phyloP scores from a whole-genome alignment of 805 yeast genomes.

The Trichomonascus vanleenenianus region DNA sequence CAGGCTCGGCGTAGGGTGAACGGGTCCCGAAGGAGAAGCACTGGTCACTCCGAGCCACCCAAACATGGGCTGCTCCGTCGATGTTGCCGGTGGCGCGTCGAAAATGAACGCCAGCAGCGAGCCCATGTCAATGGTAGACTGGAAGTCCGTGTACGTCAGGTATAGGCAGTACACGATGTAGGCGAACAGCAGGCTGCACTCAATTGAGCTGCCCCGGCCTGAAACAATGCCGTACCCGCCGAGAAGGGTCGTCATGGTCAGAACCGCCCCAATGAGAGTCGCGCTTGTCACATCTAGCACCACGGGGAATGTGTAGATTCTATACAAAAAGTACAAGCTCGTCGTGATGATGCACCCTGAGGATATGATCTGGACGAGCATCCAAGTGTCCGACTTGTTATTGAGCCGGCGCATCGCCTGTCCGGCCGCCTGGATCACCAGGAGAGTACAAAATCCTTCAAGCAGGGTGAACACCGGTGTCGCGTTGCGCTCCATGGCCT shows the following conservation, averaged over 20 bases:
- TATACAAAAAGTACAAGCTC: constrained; percentile 68
- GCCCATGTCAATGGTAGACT: constrained; percentile 26
- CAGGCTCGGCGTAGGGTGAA: constrained; percentile 19
- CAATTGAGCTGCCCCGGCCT: constrained; percentile 82
- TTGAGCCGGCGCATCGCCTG: constrained; percentile 65
- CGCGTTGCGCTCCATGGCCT: constrained; percentile 58
- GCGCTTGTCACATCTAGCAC: constrained; percentile 67
- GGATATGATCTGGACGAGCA: constrained; percentile 60
- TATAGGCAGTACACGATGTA: constrained; percentile 90
- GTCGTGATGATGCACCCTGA: constrained; percentile 72
- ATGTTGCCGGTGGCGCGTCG: constrained; percentile 4
- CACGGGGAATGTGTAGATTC: constrained; percentile 69
- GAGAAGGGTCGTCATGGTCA: constrained; percentile 65
- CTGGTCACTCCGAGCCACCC: background rate
- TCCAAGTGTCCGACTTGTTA: constrained; percentile 67
- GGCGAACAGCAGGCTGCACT: constrained; percentile 76
- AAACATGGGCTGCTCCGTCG: constrained; percentile 1
- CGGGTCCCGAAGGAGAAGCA: background rate
- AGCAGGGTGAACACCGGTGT: constrained; percentile 84
- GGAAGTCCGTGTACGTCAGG: constrained; percentile 84
- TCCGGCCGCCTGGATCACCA: constrained; percentile 89
- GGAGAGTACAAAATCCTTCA: constrained; percentile 88
- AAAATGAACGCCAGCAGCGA: constrained; percentile 13
- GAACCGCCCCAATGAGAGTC: constrained; percentile 75
- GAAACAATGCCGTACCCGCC: constrained; percentile 80